Evolutionary conservation across 2,329 filamentous ascomycete species (phyloP).

Genomic region (Blumeriella jaapii): DNA sequence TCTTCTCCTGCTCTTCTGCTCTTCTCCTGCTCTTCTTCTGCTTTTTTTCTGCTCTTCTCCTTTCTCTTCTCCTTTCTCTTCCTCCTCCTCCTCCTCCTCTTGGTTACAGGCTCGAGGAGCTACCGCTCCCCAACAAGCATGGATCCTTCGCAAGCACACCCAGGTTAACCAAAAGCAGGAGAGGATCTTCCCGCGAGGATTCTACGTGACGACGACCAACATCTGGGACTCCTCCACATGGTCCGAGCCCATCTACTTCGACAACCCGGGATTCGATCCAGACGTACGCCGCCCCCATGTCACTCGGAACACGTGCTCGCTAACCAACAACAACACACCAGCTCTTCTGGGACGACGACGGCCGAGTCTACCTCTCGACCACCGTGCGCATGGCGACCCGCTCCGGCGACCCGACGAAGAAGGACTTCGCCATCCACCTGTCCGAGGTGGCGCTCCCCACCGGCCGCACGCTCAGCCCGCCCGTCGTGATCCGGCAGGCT

Average conservation of each 20-base stretch:
- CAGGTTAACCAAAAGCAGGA: no score
- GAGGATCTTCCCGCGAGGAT: constrained; percentile 39
- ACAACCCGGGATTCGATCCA: constrained; percentile 49
- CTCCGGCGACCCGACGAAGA: constrained; percentile 29
- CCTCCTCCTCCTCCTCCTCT: no score
- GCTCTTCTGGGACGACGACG: constrained; percentile 45
- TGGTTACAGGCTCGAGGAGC: no score
- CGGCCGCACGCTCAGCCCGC: constrained; percentile 39
- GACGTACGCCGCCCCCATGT: constrained; percentile 35
- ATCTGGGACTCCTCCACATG: constrained; percentile 39
- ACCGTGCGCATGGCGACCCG: constrained; percentile 34
- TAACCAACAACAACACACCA: constrained; percentile 13
- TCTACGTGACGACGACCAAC: constrained; percentile 42
- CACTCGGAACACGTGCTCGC: constrained; percentile 29
- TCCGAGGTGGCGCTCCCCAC: constrained; percentile 39
- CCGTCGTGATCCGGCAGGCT: constrained; percentile 42
- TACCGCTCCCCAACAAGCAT: no score
- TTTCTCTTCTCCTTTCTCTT: no score
- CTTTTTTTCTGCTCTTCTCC: no score
- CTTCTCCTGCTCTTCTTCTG: no score
- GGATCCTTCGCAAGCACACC: no score
- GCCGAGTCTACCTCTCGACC: constrained; percentile 36
- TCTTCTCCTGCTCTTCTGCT: no score
- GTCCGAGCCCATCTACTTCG: constrained; percentile 48
- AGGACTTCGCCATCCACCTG: constrained; percentile 41